These are phyloP conservation scores for Leptodermis oblonga DNA, from an alignment of 257 asterid genomes.

Conservation along the genomic window DNA sequence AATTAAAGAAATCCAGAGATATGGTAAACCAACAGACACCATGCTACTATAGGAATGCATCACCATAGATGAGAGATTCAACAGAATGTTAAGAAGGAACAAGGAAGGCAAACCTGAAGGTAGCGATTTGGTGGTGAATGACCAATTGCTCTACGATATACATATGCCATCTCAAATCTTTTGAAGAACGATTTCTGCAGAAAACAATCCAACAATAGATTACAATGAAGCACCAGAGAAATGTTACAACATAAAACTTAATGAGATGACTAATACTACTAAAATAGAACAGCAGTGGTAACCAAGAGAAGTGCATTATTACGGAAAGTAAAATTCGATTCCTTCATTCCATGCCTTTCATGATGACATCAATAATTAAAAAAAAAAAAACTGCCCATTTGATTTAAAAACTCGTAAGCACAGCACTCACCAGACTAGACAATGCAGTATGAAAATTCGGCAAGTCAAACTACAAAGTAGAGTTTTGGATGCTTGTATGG, in stretches of 20 bases:
- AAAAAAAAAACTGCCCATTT: background rate
- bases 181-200: conserved; percentile 72
- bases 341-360: background rate
- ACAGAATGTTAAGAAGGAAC: conserved; percentile 9
- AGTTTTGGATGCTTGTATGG: background rate
- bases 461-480: background rate
- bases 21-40: conserved; percentile 3
- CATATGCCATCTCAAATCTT: conserved; percentile 83
- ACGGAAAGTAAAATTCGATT: background rate
- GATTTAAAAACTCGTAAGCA: background rate
- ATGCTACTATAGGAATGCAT: background rate
- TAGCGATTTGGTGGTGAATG: conserved; percentile 96
- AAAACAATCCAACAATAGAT: background rate
- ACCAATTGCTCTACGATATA: conserved; percentile 84
- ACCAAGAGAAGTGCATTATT: background rate
- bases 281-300: background rate
- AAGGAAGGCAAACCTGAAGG: conserved; percentile 65
- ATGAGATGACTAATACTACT: background rate
- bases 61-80: background rate
- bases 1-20: conserved; percentile 13
- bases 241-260: background rate
- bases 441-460: background rate
- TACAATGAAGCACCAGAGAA: background rate
- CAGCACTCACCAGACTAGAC: no score
- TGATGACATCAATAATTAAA: background rate